These are phyloP conservation scores for Lanmaoa pseudosensibilis DNA, from an alignment of 768 basidiomycete genomes.

Conservation along the genomic window DNA sequence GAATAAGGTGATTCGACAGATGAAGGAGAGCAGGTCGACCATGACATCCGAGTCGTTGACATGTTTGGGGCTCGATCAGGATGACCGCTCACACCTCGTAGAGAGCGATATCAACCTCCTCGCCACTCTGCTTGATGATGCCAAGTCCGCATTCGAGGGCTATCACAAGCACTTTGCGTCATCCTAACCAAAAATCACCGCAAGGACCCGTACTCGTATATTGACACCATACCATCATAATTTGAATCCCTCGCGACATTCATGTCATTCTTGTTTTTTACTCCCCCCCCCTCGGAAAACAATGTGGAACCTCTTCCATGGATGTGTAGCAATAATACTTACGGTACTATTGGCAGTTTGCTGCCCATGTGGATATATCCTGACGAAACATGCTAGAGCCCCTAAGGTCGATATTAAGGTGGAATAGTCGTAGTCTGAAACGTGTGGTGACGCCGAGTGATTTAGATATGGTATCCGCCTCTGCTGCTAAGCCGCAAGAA, in stretches of 20 bases:
- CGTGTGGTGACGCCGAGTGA: neutral
- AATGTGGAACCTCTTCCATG: neutral
- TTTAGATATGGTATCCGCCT: neutral
- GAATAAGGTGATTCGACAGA: slow-evolving; percentile 20
- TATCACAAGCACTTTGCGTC: slow-evolving; percentile 8
- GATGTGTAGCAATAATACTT: neutral
- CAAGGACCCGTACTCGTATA: neutral
- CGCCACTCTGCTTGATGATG: slow-evolving; percentile 18
- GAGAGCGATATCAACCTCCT: slow-evolving; percentile 15
- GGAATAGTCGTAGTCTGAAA: neutral
- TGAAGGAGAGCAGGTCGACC: slow-evolving; percentile 4
- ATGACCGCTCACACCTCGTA: slow-evolving; percentile 10
- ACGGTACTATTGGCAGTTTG: neutral
- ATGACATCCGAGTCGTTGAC: neutral
- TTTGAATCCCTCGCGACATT: neutral
- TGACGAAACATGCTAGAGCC: neutral
- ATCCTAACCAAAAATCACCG: neutral
- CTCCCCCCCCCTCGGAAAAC: neutral
- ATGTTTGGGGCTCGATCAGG: slow-evolving; percentile 1
- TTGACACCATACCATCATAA: neutral
- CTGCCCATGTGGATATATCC: neutral
- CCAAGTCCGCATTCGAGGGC: slow-evolving; percentile 20
- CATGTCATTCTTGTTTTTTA: neutral
- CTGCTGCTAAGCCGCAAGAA: neutral
- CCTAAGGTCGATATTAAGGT: neutral